Base-by-base conservation (phyloP, 495 filamentous ascomycete genomes). In the Annulohypoxylon moriforme region DNA sequence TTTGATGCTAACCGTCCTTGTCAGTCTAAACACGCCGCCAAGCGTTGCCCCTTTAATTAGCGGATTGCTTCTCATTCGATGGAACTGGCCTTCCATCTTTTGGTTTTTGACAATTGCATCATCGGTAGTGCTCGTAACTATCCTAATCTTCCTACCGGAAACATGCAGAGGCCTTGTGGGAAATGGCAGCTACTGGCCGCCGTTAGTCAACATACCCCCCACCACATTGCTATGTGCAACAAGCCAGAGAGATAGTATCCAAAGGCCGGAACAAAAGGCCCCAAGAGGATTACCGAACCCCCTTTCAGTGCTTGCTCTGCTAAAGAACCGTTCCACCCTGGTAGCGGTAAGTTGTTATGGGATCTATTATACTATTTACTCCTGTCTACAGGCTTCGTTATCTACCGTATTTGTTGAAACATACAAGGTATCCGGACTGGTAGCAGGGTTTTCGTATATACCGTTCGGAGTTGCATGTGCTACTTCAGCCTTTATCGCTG, bases 391-490 rank as follows among this genome's bases (percentile, higher is more conserved):
- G 36, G 71, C 71, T 34, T 74, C 67, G 3, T 52, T 70, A 8
- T 74, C 67, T n/a, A 70, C 62, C 13, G 27, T 74, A 20, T 69
- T 74, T 22, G 61, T 69, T 40, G 63, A 63, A 25, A 70, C 50
- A 18, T 74, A 70, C 33, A 36, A 66, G 3, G 25, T 62, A 4
- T 67, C 61, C 5, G 57, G 67, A 8, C 24, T 69, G 4, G 58
- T 59, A 13, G 62, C 71, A 20, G 67, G 71, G 4, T 42, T 74
- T 33, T 56, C 60, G 3, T 74, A 74, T 27, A 24, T 74, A 34
- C 71, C 71, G 9, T 74, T 74, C 13, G 71, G 71, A 11, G 60
- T 69, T n/a, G 71, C 66, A 31, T 44, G 33, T 16, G 20, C 9
- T 9, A 59, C 31, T 10, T 44, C 56, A 1, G 36, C 56, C 8